Evolutionary conservation across 1,284 basidiomycete species (phyloP).

Genomic region (Ustilago trichophora): DNA sequence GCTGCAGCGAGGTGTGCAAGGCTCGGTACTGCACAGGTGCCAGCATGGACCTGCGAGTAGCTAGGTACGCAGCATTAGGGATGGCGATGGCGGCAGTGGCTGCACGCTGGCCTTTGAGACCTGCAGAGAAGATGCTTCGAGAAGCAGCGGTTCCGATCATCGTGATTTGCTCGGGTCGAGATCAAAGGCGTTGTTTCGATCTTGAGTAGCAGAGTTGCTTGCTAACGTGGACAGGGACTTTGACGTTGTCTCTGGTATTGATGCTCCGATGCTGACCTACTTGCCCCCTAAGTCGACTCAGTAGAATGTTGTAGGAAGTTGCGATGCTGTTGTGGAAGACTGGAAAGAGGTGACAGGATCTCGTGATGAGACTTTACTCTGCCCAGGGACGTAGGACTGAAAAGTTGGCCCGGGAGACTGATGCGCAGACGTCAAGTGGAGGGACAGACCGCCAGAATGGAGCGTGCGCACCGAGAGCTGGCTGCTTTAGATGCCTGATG

Average conservation of each 20-base stretch:
- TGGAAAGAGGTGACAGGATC: too few species aligned
- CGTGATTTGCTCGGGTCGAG: too few species aligned
- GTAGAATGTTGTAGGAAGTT: too few species aligned
- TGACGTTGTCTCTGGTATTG: neutral
- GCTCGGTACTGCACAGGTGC: conserved; percentile 25
- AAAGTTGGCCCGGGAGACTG: conserved; percentile 2
- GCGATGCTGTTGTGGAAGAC: too few species aligned
- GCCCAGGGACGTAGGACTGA: too few species aligned
- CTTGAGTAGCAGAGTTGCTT: too few species aligned
- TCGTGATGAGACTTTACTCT: too few species aligned
- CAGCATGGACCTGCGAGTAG: conserved; percentile 13
- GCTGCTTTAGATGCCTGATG: too few species aligned
- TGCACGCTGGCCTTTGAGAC: conserved; percentile 15
- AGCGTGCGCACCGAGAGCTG: conserved; percentile 10
- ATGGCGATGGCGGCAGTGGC: too few species aligned
- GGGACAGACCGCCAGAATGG: neutral
- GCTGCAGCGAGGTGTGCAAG: conserved; percentile 30
- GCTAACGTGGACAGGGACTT: too few species aligned
- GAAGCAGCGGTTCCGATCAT: conserved; percentile 38
- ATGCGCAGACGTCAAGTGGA: neutral
- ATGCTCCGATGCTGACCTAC: neutral
- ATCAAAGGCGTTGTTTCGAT: too few species aligned
- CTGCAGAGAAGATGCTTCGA: conserved; percentile 17
- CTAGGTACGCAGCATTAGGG: conserved; percentile 4
- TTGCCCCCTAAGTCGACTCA: conserved; percentile 21